Conservation (phyloP, 768 basidiomycete genomes). For the Tulasnella calospora region DNA sequence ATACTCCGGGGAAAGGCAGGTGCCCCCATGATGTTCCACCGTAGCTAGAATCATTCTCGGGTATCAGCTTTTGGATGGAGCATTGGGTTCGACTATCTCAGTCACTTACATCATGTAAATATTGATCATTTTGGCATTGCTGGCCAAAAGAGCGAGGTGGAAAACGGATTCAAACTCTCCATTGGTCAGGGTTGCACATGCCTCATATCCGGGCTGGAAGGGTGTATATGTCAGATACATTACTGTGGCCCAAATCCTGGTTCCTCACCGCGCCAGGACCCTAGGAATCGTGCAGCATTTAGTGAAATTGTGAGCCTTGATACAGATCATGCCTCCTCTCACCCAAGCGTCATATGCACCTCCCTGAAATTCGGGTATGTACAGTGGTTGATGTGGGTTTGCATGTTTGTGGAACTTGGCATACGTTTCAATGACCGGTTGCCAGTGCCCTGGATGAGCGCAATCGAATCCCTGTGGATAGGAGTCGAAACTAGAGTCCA, state of each 20-base stretch:
- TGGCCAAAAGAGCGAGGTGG: slow-evolving; percentile 70
- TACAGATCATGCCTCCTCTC: not conserved
- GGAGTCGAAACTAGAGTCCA: slow-evolving; percentile 48
- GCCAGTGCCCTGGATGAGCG: slow-evolving; percentile 65
- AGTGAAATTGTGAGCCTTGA: not conserved
- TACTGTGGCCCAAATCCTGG: too few relatives aligned
- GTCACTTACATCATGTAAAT: slow-evolving; percentile 84
- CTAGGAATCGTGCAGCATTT: not conserved
- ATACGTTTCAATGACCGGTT: slow-evolving; percentile 57
- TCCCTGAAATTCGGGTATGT: slow-evolving; percentile 71
- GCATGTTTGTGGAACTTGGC: slow-evolving; percentile 54
- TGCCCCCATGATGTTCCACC: slow-evolving; percentile 86
- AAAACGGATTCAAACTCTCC: slow-evolving; percentile 74
- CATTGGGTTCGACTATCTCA: slow-evolving; percentile 33
- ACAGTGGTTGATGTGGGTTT: slow-evolving; percentile 52
- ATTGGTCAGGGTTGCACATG: slow-evolving; percentile 63
- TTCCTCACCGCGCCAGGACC: slow-evolving; percentile 38
- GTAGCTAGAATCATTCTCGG: slow-evolving; percentile 20
- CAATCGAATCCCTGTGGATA: slow-evolving; percentile 82
- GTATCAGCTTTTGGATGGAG: not conserved
- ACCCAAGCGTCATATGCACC: slow-evolving; percentile 80
- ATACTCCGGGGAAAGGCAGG: slow-evolving; percentile 71
- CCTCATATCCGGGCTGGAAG: slow-evolving; percentile 43
- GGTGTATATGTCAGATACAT: not conserved
- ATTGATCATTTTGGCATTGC: slow-evolving; percentile 74